phyloP scores from a whole-genome alignment of 352 stramenopile genomes.

The Globisporangium canariense region DNA sequence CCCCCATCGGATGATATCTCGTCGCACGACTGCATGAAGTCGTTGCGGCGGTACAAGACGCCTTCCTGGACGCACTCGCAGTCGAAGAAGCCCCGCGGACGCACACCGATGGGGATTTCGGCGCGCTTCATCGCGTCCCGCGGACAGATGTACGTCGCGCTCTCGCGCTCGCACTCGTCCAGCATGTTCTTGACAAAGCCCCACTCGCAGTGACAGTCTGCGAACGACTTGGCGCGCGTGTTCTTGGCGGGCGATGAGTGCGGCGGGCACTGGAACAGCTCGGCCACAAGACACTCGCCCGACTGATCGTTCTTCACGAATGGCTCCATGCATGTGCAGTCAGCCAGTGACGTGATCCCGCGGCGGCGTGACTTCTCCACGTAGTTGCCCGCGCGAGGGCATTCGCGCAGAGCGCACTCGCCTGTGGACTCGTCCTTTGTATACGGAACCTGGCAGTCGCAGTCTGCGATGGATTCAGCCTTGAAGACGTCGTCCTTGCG shows the following conservation, averaged over 20 bases:
- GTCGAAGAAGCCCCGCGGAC: constrained; percentile 67
- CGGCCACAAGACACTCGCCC: constrained; percentile 48
- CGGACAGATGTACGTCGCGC: constrained; percentile 55
- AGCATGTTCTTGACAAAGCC: constrained; percentile 51
- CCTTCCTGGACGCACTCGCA: constrained; percentile 52
- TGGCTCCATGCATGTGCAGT: constrained; percentile 62
- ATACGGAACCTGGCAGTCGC: constrained; percentile 72
- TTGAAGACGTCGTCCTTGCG: constrained; percentile 25
- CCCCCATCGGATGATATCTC: constrained; percentile 23
- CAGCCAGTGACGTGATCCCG: constrained; percentile 53
- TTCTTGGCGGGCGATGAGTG: constrained; percentile 34
- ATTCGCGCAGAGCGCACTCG: constrained; percentile 49
- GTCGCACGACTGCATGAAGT: constrained; percentile 52
- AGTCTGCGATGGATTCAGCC: constrained; percentile 60
- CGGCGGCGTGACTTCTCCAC: constrained; percentile 32
- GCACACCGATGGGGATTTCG: constrained; percentile 32
- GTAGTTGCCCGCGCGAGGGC: constrained; percentile 78
- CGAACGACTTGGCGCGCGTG: constrained; percentile 40
- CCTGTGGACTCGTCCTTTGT: constrained; percentile 55
- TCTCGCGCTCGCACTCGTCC: constrained; percentile 52
- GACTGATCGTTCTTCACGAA: constrained; percentile 73
- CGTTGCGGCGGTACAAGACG: constrained; percentile 48
- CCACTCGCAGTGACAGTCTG: constrained; percentile 73
- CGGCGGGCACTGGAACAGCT: constrained; percentile 33
- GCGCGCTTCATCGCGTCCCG: constrained; percentile 45